Base-by-base conservation (phyloP, 331 rosid genomes). In the Prunus yedoensis region DNA sequence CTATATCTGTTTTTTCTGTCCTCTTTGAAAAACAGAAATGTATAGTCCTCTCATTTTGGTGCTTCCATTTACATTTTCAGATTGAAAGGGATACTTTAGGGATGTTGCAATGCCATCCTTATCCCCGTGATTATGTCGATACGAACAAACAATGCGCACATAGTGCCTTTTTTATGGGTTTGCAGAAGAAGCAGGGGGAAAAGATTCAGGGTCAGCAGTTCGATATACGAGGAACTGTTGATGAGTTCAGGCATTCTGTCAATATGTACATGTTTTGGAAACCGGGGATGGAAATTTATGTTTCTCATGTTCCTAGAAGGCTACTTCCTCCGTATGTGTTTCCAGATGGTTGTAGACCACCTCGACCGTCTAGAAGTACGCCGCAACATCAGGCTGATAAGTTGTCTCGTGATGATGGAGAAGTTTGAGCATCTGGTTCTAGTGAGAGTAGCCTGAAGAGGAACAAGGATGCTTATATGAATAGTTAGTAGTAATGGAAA, bases 71-170 rank as follows among this genome's bases (percentile, higher is more conserved):
- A 68, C 47, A 23, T 53, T 27, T 84, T 84, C 89, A 93, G 98
- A 93, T 93, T 81, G 98, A 93, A 78, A 84, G 96, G 73, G 97
- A 93, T 85, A 93, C 98, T 68, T 62, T 77, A 74, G 94, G 93
- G 79, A 88, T 91, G 90, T 82, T 93, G 85, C 98, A 91, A 86
- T 89, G 98, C 82, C 98, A 93, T 84, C 97, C 98, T 73, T 88
- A 87, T 79, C 98, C 98, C 7, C 81, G 84, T 23, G 97, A 93
- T 77, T 91, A 87, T 74, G 78, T 79, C 28, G 94, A 91, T 79
- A 53, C 76, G 3, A 84, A 92, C 74, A 93, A 89, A 81, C 91
- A 89, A 61, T 89, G 96, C 76, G 86, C 96, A 1, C 98, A 93
- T 78, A 58, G 88, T 87, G 96, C 96, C 7, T 93, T 89, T 83